phyloP scores from a whole-genome alignment of 148 eudicot species.

The Cornus florida region DNA sequence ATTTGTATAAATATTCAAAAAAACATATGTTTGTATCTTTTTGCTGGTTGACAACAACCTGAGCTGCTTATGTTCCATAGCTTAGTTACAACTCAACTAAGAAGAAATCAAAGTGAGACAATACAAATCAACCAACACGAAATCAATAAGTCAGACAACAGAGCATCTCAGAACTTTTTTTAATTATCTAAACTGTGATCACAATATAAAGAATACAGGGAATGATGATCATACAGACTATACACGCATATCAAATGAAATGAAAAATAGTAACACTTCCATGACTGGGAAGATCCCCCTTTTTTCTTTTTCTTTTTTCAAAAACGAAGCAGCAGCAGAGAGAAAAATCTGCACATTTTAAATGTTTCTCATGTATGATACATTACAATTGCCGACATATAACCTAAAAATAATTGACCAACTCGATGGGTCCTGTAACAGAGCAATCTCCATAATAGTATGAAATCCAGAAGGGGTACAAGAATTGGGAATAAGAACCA shows the following conservation, averaged over 20 bases:
- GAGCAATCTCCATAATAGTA: conserved; percentile 11
- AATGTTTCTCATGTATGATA: conserved; percentile 38
- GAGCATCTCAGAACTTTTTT: neutral
- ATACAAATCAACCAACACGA: neutral
- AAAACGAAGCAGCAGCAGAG: neutral
- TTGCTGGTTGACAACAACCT: too few relatives aligned
- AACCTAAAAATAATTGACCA: conserved; percentile 21
- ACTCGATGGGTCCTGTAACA: conserved; percentile 17
- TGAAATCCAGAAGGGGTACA: conserved; percentile 1
- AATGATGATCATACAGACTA: neutral
- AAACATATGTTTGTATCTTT: too few relatives aligned
- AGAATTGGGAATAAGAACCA: neutral
- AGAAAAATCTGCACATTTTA: conserved; percentile 51
- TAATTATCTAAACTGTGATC: neutral
- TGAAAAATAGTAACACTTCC: neutral
- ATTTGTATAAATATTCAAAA: too few relatives aligned
- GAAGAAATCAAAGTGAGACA: neutral
- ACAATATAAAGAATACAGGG: too few relatives aligned
- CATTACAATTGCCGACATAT: conserved; percentile 30
- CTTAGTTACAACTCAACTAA: too few relatives aligned
- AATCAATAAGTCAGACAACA: neutral
- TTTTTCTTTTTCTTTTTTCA: too few relatives aligned
- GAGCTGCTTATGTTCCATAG: too few relatives aligned
- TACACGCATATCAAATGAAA: neutral
- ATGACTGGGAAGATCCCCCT: neutral